Conservation (phyloP, 1,284 basidiomycete genomes). For the Volvariella volvacea region DNA sequence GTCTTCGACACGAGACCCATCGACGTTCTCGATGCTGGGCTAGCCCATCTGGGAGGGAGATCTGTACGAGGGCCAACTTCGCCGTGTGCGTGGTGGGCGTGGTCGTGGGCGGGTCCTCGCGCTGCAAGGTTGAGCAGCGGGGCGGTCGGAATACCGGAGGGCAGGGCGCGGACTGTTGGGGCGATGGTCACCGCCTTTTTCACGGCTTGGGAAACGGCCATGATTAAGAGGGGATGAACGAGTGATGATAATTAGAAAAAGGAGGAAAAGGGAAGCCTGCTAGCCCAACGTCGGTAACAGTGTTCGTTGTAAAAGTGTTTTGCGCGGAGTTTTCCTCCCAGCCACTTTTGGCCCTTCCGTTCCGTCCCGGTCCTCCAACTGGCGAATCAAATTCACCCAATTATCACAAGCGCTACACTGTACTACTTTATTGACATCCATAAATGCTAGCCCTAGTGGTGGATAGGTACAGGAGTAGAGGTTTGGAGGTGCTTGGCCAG, state of each 20-base stretch:
- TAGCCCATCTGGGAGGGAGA: slow-evolving; percentile 59
- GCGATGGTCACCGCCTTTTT: slow-evolving; percentile 81
- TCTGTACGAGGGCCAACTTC: slow-evolving; percentile 56
- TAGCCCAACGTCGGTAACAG: not conserved
- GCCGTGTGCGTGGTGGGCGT: slow-evolving; percentile 52
- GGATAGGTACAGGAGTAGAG: no score
- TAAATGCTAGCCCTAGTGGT: no score
- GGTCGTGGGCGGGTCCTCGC: slow-evolving; percentile 52
- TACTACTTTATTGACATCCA: no score
- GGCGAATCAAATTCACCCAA: not conserved
- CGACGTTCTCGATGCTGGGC: slow-evolving; percentile 43
- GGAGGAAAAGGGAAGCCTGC: not conserved
- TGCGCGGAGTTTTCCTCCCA: slow-evolving; percentile 22
- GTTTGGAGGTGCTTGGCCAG: slow-evolving; percentile 47
- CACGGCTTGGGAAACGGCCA: slow-evolving; percentile 63
- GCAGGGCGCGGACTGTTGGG: slow-evolving; percentile 73
- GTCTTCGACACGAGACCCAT: slow-evolving; percentile 63
- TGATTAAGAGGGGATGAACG: slow-evolving; percentile 24
- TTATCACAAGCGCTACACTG: no score
- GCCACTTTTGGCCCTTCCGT: slow-evolving; percentile 22
- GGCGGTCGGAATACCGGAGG: slow-evolving; percentile 67
- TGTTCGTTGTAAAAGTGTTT: slow-evolving; percentile 11
- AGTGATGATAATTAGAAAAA: slow-evolving; percentile 12
- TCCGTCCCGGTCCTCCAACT: slow-evolving; percentile 26
- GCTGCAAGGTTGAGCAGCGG: slow-evolving; percentile 66